Base-by-base conservation (phyloP, 768 basidiomycete species). In the Lactarius sp. region DNA sequence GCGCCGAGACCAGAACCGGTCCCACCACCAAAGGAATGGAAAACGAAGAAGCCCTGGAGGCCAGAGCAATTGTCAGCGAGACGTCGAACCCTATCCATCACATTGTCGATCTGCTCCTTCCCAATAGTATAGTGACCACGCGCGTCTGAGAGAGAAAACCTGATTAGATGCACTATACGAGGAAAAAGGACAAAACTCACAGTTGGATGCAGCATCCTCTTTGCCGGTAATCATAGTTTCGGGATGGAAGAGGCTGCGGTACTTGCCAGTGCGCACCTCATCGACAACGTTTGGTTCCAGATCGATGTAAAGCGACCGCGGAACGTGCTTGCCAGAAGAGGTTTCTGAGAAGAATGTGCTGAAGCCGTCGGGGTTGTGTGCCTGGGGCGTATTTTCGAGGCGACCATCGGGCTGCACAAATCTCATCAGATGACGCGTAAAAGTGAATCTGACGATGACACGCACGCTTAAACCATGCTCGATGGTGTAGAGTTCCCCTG, bases 271-370 rank as follows among this genome's bases (percentile, higher is more conserved):
- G 76, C 92, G 87, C 71, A 99, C 94, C 77, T 97, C 94, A 73
- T 98, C 96, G 73, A 98, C 92, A 74, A 94, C 96, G 75, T 94
- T 94, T 64, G 96, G 96, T 77, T 98, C 96, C 41, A 95, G 85
- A 77, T 96, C 94, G 65, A 99, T 87, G 81, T 98, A 98, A 69
- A 99, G 85, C 49, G 95, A 97, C 71, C 97, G 87, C 56, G 97
- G 97, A 64, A 98, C 96, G 77, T 97, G 90, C 80, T 97, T 97
- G 66, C 95, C 96, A 59, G 92, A 87, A 37, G 86, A 85, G 4
- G 96, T 98, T 82, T 99, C 97, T 42, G 94, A 96, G 82, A 99
- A 99, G 83, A 99, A 99, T 68, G 97, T 99, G 76, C 88, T 92
- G 85, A 99, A 98, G 72, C 97, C 97, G 77, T 85, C 88, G 70